Evolutionary conservation across 78 protist species (phyloP).

Genomic region (Chrysochromulina parva): DNA sequence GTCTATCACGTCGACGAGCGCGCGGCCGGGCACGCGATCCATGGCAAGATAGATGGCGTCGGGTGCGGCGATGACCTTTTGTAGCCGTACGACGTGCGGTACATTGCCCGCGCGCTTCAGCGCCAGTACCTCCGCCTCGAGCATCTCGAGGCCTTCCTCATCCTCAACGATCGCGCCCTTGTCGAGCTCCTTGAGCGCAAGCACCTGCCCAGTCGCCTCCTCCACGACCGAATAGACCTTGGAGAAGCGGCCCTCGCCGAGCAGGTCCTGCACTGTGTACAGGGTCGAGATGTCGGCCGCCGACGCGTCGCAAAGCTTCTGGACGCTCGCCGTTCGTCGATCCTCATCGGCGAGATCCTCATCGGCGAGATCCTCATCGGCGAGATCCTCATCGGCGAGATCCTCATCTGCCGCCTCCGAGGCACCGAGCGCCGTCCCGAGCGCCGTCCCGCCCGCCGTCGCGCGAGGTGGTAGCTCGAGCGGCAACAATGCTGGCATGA

Average conservation of each 20-base stretch:
- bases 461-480: no score
- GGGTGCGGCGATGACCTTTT: not conserved
- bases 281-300: no score
- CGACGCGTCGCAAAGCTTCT: no score
- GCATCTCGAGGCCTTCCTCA: not conserved
- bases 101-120: not conserved
- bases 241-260: not conserved
- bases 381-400: no score
- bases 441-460: no score
- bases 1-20: not conserved
- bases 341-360: no score
- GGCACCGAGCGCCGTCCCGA: no score
- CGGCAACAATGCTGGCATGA: no score
- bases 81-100: not conserved
- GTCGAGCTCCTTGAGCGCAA: not conserved
- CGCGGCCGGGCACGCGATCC: not conserved
- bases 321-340: no score
- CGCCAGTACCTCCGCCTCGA: not conserved
- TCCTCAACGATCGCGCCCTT: not conserved
- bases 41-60: not conserved
- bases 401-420: no score
- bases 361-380: no score
- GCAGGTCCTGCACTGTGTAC: not conserved
- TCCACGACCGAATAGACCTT: not conserved
- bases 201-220: not conserved